Conservation (phyloP, 176 grass and related monocot genomes). For the Oryza glumipatula region DNA sequence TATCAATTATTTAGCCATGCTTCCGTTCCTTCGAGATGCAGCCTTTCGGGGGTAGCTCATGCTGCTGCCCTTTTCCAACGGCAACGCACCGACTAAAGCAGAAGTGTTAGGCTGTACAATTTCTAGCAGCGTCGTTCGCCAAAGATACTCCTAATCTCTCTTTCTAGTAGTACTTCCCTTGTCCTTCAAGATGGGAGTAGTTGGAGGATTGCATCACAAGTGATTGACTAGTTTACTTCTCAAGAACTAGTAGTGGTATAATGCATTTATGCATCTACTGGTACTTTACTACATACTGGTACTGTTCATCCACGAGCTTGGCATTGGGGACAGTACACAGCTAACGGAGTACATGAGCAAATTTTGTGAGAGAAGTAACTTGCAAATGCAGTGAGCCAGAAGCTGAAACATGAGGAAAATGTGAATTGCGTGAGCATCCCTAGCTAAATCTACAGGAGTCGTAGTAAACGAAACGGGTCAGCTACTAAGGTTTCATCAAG, state of each 20-base stretch:
- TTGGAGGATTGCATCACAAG: conserved; percentile 32
- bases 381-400: not conserved
- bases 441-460: not conserved
- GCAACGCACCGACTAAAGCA: conserved; percentile 32
- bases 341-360: not conserved
- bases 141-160: not conserved
- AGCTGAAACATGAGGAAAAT: not conserved
- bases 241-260: not conserved
- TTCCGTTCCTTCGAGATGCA: not conserved
- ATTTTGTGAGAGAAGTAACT: not conserved
- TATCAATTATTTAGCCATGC: conserved; percentile 20
- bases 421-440: not conserved
- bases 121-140: not conserved
- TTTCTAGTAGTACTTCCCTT: conserved; percentile 7
- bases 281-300: not conserved
- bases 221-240: not conserved
- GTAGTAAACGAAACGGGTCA: no score
- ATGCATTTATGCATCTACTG: not conserved
- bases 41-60: conserved; percentile 25
- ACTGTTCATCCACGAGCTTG: not conserved
- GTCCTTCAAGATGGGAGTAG: not conserved
- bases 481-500: not conserved
- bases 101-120: conserved; percentile 24
- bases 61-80: conserved; percentile 38
- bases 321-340: not conserved